Conservation (phyloP, 176 grass and related monocot genomes). For the Carex parvula region DNA sequence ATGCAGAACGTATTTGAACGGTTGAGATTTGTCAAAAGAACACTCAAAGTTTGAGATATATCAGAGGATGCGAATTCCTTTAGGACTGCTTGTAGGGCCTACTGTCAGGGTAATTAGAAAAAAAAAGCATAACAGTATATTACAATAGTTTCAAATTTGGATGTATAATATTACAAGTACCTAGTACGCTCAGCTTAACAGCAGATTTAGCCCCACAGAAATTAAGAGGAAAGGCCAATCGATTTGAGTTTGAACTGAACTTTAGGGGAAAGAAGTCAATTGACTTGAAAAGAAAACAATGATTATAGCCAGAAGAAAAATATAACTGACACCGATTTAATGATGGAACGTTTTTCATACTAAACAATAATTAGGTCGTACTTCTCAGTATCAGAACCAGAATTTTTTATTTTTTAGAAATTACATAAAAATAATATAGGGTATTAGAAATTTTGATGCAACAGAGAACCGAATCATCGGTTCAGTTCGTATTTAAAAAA, state of each 20-base stretch:
- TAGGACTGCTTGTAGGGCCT: too few relatives aligned
- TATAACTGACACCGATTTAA: not conserved
- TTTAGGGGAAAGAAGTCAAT: not conserved
- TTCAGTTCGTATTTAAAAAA: too few relatives aligned
- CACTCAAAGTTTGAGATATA: too few relatives aligned
- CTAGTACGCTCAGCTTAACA: not conserved
- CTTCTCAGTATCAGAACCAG: not conserved
- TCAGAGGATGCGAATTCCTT: too few relatives aligned
- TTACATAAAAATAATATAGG: too few relatives aligned
- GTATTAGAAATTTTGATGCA: too few relatives aligned
- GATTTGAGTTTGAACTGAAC: conserved; percentile 11
- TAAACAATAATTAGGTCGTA: conserved; percentile 19
- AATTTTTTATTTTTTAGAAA: too few relatives aligned
- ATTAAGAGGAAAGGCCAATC: conserved; percentile 8
- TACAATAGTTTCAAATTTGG: not conserved
- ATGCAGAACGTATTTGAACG: too few relatives aligned
- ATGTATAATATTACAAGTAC: not conserved
- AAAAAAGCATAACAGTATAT: too few relatives aligned
- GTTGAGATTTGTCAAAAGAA: too few relatives aligned
- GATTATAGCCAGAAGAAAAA: conserved; percentile 19
- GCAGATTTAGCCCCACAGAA: conserved; percentile 8
- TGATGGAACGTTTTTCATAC: not conserved
- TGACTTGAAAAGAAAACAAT: conserved; percentile 12
- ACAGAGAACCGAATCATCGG: too few relatives aligned
- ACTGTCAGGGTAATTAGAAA: too few relatives aligned